phyloP scores from a whole-genome alignment of 257 asterid species.

The Capsicum baccatum region DNA sequence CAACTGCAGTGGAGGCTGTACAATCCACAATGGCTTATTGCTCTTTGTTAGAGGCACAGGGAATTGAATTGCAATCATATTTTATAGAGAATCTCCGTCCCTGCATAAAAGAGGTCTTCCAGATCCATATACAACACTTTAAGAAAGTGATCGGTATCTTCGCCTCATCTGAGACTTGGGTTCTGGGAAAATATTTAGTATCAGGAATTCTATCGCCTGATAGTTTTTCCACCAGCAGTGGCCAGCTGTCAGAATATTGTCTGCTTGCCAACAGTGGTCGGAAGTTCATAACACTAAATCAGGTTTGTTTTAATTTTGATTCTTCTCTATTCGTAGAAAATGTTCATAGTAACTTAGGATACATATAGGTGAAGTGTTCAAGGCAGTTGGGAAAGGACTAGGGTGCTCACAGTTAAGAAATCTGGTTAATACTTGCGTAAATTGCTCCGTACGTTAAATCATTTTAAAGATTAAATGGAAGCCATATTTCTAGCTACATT shows the following conservation, averaged over 20 bases:
- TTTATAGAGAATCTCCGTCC: slow-evolving; percentile 55
- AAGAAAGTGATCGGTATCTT: slow-evolving; percentile 61
- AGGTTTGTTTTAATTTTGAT: slow-evolving; percentile 50
- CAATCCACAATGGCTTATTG: slow-evolving; percentile 63
- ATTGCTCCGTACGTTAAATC: background rate
- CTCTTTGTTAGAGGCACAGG: slow-evolving; percentile 64
- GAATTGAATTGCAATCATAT: slow-evolving; percentile 47
- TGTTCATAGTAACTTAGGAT: background rate
- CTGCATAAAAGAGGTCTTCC: slow-evolving; percentile 50
- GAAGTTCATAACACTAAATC: slow-evolving; percentile 68
- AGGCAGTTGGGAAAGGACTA: background rate
- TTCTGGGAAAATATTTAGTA: slow-evolving; percentile 56
- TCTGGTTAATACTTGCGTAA: background rate
- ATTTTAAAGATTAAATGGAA: background rate
- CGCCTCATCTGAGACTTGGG: slow-evolving; percentile 68
- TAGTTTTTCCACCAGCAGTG: slow-evolving; percentile 29
- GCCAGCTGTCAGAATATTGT: slow-evolving; percentile 56
- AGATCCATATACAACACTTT: slow-evolving; percentile 57
- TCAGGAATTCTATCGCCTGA: slow-evolving; percentile 59
- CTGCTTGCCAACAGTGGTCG: slow-evolving; percentile 74
- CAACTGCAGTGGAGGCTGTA: slow-evolving; percentile 52
- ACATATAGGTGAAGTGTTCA: background rate
- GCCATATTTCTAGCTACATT: background rate
- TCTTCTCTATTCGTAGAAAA: background rate
- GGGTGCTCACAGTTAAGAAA: background rate